Base-by-base conservation (phyloP, 768 basidiomycete genomes). In the Pleurotus eryngii region DNA sequence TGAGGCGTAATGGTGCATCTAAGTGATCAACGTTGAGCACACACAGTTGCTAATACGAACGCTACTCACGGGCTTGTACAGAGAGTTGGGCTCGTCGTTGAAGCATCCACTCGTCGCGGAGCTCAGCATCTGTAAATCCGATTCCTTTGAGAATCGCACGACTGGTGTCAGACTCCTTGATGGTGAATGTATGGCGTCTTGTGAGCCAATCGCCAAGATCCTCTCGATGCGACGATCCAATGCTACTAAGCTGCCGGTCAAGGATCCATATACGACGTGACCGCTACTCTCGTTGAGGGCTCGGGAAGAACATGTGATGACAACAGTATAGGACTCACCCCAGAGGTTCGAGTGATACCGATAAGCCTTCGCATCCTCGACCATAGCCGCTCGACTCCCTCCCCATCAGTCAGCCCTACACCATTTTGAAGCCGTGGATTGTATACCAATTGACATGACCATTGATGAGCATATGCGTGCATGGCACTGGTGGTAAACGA, bases 401-500 rank as follows among this genome's bases (percentile, higher is more conserved):
- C 74, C 6, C 70, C 68, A 56, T 76, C 72, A 0, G 68, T 65
- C 3, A 75, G 47, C 0, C 75, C 73, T 35, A 72, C 54, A 9
- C 72, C 71, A 6, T 43, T 8, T 6, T 59, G 30, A 22, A 73
- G 50, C 8, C 70, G 60, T 1, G 69, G 74, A 39, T 73, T 72
- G 46, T 73, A 75, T 0, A 67, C 39, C 1, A 77, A 46, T 39
- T 73, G 72, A 49, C 72, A 73, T 3, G 65, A 50, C 70, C 72
- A 73, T 46, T 72, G 62, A 43, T 74, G 72, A 0, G 67, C 70
- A 55, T 68, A 72, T 0, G 71, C 72, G 60, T 75, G 73, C 68
- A 75, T 71, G 0, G 66, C 72, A 5, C 66, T 68, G 3, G 70
- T 65, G 0, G 62, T 61, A 20, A 69, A 72, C 1, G 30, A 18